Percentiles rank a stretch among this genome's conserved stretches.
Conservation (phyloP, 371 early-diverging fungal genomes). For the Zopfochytrium polystomum region DNA sequence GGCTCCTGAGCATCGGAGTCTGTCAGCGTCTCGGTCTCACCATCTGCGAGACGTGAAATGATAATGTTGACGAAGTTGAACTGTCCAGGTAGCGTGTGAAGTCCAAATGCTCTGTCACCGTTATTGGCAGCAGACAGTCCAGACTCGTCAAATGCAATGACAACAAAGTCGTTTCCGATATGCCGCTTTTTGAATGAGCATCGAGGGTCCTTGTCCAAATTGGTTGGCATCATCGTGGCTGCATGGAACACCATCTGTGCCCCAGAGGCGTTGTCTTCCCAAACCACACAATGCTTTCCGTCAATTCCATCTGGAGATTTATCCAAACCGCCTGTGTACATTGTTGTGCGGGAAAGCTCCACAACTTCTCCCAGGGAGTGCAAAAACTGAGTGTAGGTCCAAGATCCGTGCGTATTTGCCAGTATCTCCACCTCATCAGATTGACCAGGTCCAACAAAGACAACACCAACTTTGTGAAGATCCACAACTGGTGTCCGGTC, state of each 20-base stretch:
- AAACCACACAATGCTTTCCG: conserved; percentile 79
- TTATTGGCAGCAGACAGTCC: conserved; percentile 52
- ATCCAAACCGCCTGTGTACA: conserved; percentile 87
- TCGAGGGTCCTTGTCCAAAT: conserved; percentile 65
- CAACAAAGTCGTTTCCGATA: conserved; percentile 94
- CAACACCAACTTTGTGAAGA: conserved; percentile 91
- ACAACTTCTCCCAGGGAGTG: conserved; percentile 73
- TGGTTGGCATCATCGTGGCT: conserved; percentile 91
- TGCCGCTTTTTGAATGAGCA: conserved; percentile 87
- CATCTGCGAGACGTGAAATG: conserved; percentile 52
- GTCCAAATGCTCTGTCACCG: too few relatives aligned
- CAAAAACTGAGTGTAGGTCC: too few relatives aligned
- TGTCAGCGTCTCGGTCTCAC: too few relatives aligned
- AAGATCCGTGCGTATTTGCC: conserved; percentile 81
- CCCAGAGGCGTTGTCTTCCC: conserved; percentile 71
- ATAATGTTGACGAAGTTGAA: conserved; percentile 93
- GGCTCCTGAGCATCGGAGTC: too few relatives aligned
- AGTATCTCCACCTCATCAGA: conserved; percentile 79
- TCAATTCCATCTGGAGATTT: conserved; percentile 76
- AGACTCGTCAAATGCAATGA: conserved; percentile 89
- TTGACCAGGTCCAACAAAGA: conserved; percentile 86
- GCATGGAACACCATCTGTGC: conserved; percentile 88
- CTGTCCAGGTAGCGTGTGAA: conserved; percentile 87
- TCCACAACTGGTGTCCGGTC: conserved; percentile 89
- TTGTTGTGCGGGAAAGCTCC: conserved; percentile 62